phyloP scores from a whole-genome alignment of 2,329 filamentous ascomycete genomes.

The Aspergillus fumigatiaffinis region DNA sequence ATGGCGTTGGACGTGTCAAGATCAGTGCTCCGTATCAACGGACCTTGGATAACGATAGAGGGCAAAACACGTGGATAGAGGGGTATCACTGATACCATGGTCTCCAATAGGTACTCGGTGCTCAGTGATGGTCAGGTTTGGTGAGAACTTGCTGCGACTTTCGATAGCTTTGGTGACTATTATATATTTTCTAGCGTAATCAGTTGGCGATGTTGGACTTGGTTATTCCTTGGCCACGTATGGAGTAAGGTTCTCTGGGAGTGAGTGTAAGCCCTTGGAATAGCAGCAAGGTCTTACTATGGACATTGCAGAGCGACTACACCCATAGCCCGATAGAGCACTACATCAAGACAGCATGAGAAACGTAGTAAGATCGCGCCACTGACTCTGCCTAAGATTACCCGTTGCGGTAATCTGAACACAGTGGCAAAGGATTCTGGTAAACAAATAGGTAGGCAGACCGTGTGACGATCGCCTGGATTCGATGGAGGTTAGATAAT shows the following conservation, averaged over 20 bases:
- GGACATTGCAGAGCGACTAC: not conserved
- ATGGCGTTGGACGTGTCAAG: not conserved
- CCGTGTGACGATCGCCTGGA: not conserved
- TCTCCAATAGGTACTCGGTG: no score
- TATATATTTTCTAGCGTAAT: not conserved
- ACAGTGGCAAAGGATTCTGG: not conserved
- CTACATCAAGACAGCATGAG: not conserved
- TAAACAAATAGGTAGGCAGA: not conserved
- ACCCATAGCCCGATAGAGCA: no score
- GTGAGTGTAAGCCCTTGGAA: not conserved
- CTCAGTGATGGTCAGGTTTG: no score
- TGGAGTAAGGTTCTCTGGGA: not conserved
- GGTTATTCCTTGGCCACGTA: not conserved
- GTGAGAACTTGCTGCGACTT: no score
- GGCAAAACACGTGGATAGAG: not conserved
- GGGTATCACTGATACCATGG: not conserved
- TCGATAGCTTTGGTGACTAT: no score
- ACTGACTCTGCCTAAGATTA: not conserved
- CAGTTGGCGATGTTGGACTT: not conserved
- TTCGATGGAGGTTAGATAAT: constrained; percentile 1
- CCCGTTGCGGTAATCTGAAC: not conserved
- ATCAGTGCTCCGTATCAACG: not conserved
- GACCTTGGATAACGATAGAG: not conserved
- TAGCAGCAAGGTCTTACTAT: not conserved
- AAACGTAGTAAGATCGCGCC: not conserved